A percentile compares a stretch with the other conserved stretches of the same genome.
Conservation (phyloP, 805 yeast genomes). For the Saturnispora ahearnii region DNA sequence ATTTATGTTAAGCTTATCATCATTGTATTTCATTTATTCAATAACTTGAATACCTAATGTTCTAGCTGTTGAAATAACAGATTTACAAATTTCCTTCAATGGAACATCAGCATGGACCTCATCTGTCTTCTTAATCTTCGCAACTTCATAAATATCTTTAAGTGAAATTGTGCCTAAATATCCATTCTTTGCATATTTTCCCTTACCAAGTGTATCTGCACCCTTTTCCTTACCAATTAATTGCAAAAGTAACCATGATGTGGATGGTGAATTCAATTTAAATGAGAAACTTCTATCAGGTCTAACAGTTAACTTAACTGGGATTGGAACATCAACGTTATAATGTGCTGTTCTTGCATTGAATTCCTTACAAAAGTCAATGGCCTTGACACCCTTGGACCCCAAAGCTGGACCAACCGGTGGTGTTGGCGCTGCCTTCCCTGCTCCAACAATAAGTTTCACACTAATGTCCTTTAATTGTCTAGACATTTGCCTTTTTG, state of each 20-base stretch:
- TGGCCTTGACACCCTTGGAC: slow-evolving; percentile 97
- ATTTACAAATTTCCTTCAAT: slow-evolving; percentile 68
- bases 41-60: slow-evolving; percentile 81
- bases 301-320: slow-evolving; percentile 71
- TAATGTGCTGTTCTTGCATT: slow-evolving; percentile 91
- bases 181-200: slow-evolving; percentile 33
- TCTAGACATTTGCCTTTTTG: slow-evolving; percentile 13
- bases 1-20: background rate
- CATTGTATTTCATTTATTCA: slow-evolving; percentile 30
- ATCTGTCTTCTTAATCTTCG: slow-evolving; percentile 86
- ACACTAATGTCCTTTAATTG: slow-evolving; percentile 55
- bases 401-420: slow-evolving; percentile 99
- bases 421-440: slow-evolving; percentile 97
- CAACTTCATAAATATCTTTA: slow-evolving; percentile 91
- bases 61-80: slow-evolving; percentile 81
- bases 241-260: slow-evolving; percentile 74
- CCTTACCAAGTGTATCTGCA: slow-evolving; percentile 60
- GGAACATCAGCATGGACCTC: slow-evolving; percentile 63
- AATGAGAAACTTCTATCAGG: slow-evolving; percentile 91
- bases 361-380: slow-evolving; percentile 96
- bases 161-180: slow-evolving; percentile 42
- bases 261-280: slow-evolving; percentile 85
- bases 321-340: slow-evolving; percentile 82
- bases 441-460: slow-evolving; percentile 91
- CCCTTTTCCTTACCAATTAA: slow-evolving; percentile 82